Evolutionary conservation across 192 early-diverging fungal genomes (phyloP).

Genomic region (Backusella morwellensis): DNA sequence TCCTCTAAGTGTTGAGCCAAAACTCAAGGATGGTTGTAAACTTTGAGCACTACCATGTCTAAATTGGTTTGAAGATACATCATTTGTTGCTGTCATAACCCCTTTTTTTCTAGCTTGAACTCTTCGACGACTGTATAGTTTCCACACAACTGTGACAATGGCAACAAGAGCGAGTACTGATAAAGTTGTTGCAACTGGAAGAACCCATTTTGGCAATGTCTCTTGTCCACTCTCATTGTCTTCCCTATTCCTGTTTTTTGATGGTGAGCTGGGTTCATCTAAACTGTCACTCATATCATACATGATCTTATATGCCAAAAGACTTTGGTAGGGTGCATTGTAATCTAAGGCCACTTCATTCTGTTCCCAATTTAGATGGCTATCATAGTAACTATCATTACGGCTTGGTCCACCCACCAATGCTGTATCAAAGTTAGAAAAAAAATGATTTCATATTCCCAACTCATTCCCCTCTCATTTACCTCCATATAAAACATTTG

Average conservation of each 20-base stretch:
- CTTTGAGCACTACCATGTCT: background rate
- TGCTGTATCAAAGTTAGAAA: constrained; percentile 10
- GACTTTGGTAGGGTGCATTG: constrained; percentile 48
- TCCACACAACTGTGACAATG: background rate
- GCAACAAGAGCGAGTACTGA: constrained; percentile 27
- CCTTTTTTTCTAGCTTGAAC: background rate
- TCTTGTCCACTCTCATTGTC: constrained; percentile 19
- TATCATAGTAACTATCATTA: constrained; percentile 47
- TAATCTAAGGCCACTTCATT: constrained; percentile 56
- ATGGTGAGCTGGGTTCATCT: constrained; percentile 46
- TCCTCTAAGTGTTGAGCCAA: background rate
- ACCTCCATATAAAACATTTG: constrained; percentile 3
- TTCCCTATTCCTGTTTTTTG: background rate
- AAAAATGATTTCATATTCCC: background rate
- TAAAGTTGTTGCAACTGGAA: constrained; percentile 42
- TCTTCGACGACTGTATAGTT: background rate
- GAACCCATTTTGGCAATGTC: constrained; percentile 39
- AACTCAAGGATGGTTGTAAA: background rate
- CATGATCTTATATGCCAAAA: constrained; percentile 52
- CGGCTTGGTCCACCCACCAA: constrained; percentile 57
- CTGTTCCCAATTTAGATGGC: constrained; percentile 41
- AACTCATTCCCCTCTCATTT: background rate
- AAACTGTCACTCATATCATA: constrained; percentile 36
- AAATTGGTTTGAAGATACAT: background rate
- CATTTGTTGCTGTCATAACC: background rate